Evolutionary conservation across 805 yeast species (phyloP), one percentile per base, ranked within the genome.

Genomic region (Ogataea angusta): DNA sequence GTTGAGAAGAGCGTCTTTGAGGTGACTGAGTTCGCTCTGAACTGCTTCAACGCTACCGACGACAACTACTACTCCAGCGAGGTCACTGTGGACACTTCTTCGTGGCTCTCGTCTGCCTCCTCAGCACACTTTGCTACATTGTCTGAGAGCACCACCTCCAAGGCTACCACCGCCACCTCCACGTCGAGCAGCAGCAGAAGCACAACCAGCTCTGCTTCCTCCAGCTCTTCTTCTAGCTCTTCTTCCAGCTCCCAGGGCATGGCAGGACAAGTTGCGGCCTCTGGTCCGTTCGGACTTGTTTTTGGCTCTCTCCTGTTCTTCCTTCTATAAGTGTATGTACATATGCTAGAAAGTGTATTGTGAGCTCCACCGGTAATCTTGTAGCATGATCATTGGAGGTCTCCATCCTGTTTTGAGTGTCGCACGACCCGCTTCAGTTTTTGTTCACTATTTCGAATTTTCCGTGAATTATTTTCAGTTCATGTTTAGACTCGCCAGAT

Each of bases 21-120:
- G 34, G 52, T 59, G 24, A 43, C 69, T 7, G 57, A 54, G 25
- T 51, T 38, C 31, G 68, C 73, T 7, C 45, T 57, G 21, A 49
- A 63, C 29, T 69, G 73, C 53, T 69, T 69, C 66, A 69, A 69
- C 47, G 68, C 69, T 36, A 63, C 73, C 31, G 58, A 63, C 46
- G 57, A 66, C 41, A 51, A 58, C 42, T 66, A 64, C 55, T 68
- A 68, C 53, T 51, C 62, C n/a, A 23, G 30, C 12, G 34, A 29
- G 5, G 45, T 53, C 43, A 51, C 56, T n/a, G 55, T 48, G 34
- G 55, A 44, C 12, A 67, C 49, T 37, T 49, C 51, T 19, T 58
- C 62, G 10, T 51, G 27, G 28, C 48, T 36, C 10, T 66, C 48
- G 35, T 51, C 51, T 22, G 62, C 62, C 10, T 50, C 59, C 24